Conservation (phyloP, 768 basidiomycete species). For the Mycena metata region DNA sequence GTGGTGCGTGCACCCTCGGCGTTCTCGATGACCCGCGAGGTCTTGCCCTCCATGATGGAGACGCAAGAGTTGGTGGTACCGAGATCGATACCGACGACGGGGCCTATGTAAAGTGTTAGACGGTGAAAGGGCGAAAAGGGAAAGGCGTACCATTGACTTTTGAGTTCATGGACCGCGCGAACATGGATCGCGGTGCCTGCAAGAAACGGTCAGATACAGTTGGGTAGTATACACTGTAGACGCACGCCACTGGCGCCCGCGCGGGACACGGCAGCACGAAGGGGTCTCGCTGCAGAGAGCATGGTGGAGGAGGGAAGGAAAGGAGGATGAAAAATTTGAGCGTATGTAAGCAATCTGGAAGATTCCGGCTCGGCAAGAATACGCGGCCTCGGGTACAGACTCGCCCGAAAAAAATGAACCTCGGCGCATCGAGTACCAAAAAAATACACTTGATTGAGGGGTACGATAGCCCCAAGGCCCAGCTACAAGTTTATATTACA, state of each 20-base stretch:
- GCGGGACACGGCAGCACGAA: conserved; percentile 71
- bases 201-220: conserved; percentile 19
- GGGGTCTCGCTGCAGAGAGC: conserved; percentile 75
- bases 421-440: neutral
- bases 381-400: too few species aligned
- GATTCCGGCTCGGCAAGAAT: conserved; percentile 28
- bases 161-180: conserved; percentile 95
- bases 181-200: conserved; percentile 79
- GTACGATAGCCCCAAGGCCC: neutral
- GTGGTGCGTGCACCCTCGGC: conserved; percentile 98
- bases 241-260: conserved; percentile 75
- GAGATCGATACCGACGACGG: conserved; percentile 97
- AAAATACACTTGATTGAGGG: conserved; percentile 2
- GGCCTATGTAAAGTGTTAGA: conserved; percentile 59
- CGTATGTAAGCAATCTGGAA: conserved; percentile 51
- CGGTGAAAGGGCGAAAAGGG: neutral
- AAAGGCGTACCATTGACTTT: conserved; percentile 84
- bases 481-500: neutral
- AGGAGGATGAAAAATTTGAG: conserved; percentile 59
- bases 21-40: conserved; percentile 96
- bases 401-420: conserved; percentile 14
- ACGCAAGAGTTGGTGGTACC: conserved; percentile 95
- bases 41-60: conserved; percentile 95
- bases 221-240: conserved; percentile 43
- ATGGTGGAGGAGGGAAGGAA: conserved; percentile 65